Evolutionary conservation across 345 rosid genomes (phyloP), one percentile per base, ranked within the genome.

Genomic region (Lumnitzera littorea): DNA sequence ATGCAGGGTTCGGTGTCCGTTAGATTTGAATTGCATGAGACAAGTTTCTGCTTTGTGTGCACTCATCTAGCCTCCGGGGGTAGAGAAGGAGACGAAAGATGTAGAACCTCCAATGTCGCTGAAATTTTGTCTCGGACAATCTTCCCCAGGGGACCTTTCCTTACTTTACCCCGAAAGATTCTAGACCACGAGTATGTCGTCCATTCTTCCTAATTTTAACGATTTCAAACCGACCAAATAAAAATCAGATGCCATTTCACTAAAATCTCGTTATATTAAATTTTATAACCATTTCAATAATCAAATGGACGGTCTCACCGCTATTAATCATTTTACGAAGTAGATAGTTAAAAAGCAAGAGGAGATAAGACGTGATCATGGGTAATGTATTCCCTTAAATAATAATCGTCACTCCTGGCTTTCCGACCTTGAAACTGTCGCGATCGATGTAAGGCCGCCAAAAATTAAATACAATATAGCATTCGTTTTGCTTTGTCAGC

Each of bases 31-130:
- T 55, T 89, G 61, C 77, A 86, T 56, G 84, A 84, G 71, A 89
- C 96, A 13, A 83, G 81, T 72, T 83, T 86, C 71, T 89, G 96
- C 83, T 86, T 89, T 67, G 81, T 86, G 10, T 86, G 95, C 62
- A 56, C 77, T 64, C 96, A 89, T 69, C 76, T 89, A 61, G 96
- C 96, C 56, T 89, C 96, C 0, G 96, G 96, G 36, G 95, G 88
- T 10, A 80, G 79, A 46, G 85, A 86, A 64, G 84, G 94, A 6
- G 96, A 89, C 58, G 95, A 73, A 54, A 76, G 75, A 53, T 75
- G 66, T 15, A 78, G 96, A 72, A 89, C 86, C 64, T 75, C 88
- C 20, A 76, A 89, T 47, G 82, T 79, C 51, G 65, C 66, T 0
- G 91, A 89, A 63, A 89, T 89, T 15, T 62, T 86, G 17, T 57